Evolutionary conservation across 2,329 filamentous ascomycete species (phyloP).

Genomic region (Calonectria hongkongensis): DNA sequence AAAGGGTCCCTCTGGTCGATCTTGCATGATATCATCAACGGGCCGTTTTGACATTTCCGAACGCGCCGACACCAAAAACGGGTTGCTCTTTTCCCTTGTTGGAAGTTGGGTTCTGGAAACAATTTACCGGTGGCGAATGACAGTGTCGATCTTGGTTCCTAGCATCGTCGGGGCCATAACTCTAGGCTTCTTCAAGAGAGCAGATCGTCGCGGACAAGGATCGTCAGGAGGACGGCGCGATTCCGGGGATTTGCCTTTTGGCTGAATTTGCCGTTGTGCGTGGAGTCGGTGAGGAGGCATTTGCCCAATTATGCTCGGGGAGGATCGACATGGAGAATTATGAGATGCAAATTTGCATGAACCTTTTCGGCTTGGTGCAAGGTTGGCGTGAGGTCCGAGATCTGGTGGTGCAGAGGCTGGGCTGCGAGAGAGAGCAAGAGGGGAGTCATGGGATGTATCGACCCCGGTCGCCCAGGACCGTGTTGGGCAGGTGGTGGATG

Average conservation of each 20-base stretch:
- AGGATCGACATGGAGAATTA: slow-evolving; percentile 15
- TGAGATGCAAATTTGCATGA: slow-evolving; percentile 23
- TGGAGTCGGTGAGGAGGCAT: slow-evolving; percentile 31
- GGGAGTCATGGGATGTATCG: neutral
- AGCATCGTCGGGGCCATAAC: slow-evolving; percentile 28
- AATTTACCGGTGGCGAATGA: slow-evolving; percentile 40
- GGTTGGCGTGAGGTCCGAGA: slow-evolving; percentile 23
- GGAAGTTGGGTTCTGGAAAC: slow-evolving; percentile 28
- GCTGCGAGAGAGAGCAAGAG: neutral
- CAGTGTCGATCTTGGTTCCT: slow-evolving; percentile 46
- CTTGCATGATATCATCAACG: slow-evolving; percentile 13
- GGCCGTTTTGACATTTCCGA: slow-evolving; percentile 24
- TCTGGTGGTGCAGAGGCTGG: neutral
- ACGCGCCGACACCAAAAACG: slow-evolving; percentile 5
- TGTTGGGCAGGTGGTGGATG: neutral
- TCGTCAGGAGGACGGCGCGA: slow-evolving; percentile 42
- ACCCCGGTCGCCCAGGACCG: neutral
- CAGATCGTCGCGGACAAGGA: slow-evolving; percentile 42
- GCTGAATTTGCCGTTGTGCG: slow-evolving; percentile 34
- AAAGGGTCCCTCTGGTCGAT: neutral
- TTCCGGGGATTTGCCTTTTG: slow-evolving; percentile 28
- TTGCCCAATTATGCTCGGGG: slow-evolving; percentile 5
- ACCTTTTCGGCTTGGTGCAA: slow-evolving; percentile 20
- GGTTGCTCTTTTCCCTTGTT: slow-evolving; percentile 32
- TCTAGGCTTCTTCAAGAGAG: slow-evolving; percentile 27